These are phyloP conservation scores for Taiozyma sp. DNA, from an alignment of 1,139 yeast species.

Conservation along the genomic window DNA sequence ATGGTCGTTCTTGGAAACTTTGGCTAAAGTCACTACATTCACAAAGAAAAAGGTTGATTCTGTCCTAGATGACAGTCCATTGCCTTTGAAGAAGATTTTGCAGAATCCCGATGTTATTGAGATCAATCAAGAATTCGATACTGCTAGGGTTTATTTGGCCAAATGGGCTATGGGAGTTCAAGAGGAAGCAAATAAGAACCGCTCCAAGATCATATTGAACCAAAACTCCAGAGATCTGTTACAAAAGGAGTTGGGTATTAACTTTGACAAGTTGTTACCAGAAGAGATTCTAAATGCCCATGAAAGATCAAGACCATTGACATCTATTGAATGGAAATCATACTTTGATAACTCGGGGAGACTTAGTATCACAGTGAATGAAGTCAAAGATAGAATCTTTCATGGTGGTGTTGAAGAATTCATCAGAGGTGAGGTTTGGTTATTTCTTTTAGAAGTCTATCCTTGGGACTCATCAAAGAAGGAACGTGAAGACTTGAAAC, in stretches of 20 bases:
- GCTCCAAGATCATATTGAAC: constrained; percentile 51
- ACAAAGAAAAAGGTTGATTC: constrained; percentile 35
- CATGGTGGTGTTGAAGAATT: constrained; percentile 77
- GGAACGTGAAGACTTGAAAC: constrained; percentile 57
- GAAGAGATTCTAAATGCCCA: constrained; percentile 52
- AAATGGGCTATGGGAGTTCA: constrained; percentile 97
- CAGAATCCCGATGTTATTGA: constrained; percentile 75
- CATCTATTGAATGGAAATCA: constrained; percentile 75
- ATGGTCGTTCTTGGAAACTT: constrained; percentile 82
- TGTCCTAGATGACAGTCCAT: constrained; percentile 64
- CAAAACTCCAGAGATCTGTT: constrained; percentile 56
- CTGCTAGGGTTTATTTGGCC: constrained; percentile 87
- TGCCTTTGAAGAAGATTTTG: constrained; percentile 56
- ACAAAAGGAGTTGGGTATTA: constrained; percentile 62
- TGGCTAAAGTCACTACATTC: constrained; percentile 71
- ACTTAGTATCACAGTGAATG: constrained; percentile 61
- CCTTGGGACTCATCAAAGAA: constrained; percentile 82
- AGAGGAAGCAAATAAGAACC: constrained; percentile 81
- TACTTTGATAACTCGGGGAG: constrained; percentile 81
- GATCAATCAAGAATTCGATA: constrained; percentile 87
- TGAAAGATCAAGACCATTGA: constrained; percentile 63
- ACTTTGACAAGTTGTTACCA: constrained; percentile 44
- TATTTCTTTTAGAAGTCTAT: constrained; percentile 73
- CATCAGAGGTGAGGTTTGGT: constrained; percentile 78
- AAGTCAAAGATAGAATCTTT: constrained; percentile 76